A percentile compares a stretch with the other conserved stretches of the same genome.
Conservation (phyloP, 768 basidiomycete species). For the Roridomyces roridus region DNA sequence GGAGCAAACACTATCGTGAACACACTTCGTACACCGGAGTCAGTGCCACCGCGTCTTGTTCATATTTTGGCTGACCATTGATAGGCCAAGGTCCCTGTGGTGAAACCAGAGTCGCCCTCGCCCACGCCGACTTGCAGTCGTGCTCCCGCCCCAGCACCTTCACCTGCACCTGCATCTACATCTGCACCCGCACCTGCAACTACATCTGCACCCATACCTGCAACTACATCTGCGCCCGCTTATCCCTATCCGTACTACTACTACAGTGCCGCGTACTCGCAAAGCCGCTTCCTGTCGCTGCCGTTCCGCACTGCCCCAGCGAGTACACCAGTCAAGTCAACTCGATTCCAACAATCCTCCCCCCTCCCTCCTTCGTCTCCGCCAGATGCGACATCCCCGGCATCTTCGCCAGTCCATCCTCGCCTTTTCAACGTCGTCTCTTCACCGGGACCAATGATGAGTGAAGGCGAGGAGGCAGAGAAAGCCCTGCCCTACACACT, state of each 20-base stretch:
- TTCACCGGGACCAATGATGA: conserved; percentile 85
- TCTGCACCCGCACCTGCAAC: too few relatives aligned
- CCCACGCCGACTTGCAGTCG: conserved; percentile 28
- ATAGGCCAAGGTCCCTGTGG: conserved; percentile 11
- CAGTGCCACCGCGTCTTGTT: neutral
- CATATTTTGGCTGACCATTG: neutral
- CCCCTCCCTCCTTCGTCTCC: conserved; percentile 68
- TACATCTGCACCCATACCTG: too few relatives aligned
- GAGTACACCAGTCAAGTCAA: conserved; percentile 46
- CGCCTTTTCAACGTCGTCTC: conserved; percentile 77
- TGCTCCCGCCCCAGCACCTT: neutral
- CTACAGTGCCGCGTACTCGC: conserved; percentile 33
- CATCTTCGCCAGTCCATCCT: conserved; percentile 66
- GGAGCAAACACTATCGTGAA: conserved; percentile 66
- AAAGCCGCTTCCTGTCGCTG: conserved; percentile 25
- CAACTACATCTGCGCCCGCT: too few relatives aligned
- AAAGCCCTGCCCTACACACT: conserved; percentile 68
- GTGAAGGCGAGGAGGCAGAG: conserved; percentile 65
- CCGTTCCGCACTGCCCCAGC: conserved; percentile 39
- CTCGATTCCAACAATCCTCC: conserved; percentile 41
- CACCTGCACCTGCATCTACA: too few relatives aligned
- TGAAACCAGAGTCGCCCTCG: conserved; percentile 33
- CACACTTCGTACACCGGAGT: conserved; percentile 46
- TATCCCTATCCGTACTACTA: conserved; percentile 45
- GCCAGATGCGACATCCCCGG: conserved; percentile 56